Conservation (phyloP, 345 rosid genomes). For the Eucalyptus lansdowneana region DNA sequence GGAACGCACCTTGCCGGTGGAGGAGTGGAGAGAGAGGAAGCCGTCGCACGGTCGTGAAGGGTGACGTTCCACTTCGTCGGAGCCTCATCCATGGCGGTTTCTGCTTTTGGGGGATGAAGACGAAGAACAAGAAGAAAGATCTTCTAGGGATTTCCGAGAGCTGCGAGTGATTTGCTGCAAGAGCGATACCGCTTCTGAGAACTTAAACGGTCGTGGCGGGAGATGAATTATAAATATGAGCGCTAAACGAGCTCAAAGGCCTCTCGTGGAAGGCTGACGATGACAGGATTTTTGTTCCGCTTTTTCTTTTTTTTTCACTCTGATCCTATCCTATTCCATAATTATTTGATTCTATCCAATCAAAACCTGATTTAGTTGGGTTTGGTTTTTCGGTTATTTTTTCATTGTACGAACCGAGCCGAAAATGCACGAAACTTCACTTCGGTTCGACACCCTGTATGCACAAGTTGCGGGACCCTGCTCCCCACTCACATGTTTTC, state of each 20-base stretch:
- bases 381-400: too few relatives aligned
- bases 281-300: neutral
- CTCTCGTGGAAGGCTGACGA: neutral
- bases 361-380: too few relatives aligned
- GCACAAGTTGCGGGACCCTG: too few relatives aligned
- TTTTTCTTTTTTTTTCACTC: too few relatives aligned
- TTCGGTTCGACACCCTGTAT: too few relatives aligned
- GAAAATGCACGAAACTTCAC: too few relatives aligned
- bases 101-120: accelerated
- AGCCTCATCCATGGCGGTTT: neutral
- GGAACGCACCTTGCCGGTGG: neutral
- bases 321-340: too few relatives aligned
- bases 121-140: neutral
- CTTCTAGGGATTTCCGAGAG: neutral
- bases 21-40: conserved; percentile 34
- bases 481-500: accelerated
- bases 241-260: neutral
- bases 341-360: too few relatives aligned
- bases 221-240: neutral
- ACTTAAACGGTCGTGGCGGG: too few relatives aligned
- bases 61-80: conserved; percentile 57
- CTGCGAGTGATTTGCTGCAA: too few relatives aligned
- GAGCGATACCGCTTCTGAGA: too few relatives aligned
- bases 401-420: neutral
- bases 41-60: conserved; percentile 69